Conservation (phyloP, 768 basidiomycete genomes). For the Leccinum arenicola region DNA sequence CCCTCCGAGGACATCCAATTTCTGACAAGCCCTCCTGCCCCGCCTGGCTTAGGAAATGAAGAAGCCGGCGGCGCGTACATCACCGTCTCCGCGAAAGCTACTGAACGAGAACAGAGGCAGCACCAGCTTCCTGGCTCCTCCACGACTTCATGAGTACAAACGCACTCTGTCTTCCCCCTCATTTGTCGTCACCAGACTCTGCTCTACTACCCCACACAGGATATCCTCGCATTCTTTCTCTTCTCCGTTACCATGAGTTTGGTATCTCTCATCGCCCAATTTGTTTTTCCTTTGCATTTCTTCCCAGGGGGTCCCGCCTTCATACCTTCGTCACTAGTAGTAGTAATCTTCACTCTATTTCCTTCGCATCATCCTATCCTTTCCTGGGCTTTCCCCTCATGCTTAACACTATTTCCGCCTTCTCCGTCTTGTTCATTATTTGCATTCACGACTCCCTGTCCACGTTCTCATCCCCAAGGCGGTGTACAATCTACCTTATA, state of each 20-base stretch:
- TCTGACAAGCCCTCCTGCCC: conserved; percentile 56
- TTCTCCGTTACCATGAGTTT: conserved; percentile 18
- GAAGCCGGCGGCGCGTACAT: conserved; percentile 84
- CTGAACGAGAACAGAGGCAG: conserved; percentile 53
- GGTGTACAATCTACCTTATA: conserved; percentile 37
- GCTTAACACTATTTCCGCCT: conserved; percentile 25
- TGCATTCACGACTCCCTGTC: conserved; percentile 25
- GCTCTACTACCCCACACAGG: conserved; percentile 26
- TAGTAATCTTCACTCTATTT: conserved; percentile 31
- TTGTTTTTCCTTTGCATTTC: conserved; percentile 22
- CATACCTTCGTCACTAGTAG: conserved; percentile 30
- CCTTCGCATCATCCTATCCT: conserved; percentile 30
- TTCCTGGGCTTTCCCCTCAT: conserved; percentile 22
- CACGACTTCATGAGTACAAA: conserved; percentile 27
- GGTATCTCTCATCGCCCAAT: conserved; percentile 22
- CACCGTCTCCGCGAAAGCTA: conserved; percentile 78
- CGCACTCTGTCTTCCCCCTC: conserved; percentile 13
- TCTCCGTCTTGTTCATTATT: conserved; percentile 22
- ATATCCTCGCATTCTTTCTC: conserved; percentile 25
- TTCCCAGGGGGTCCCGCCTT: conserved; percentile 16
- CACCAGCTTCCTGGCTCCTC: conserved; percentile 25
- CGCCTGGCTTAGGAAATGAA: conserved; percentile 67
- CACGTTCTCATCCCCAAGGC: conserved; percentile 21
- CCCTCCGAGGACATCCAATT: conserved; percentile 62
- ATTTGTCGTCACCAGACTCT: conserved; percentile 21